Evolutionary conservation across 2,329 filamentous ascomycete species (phyloP), one percentile per base, ranked within the genome.

Genomic region (Trichoderma sp.): DNA sequence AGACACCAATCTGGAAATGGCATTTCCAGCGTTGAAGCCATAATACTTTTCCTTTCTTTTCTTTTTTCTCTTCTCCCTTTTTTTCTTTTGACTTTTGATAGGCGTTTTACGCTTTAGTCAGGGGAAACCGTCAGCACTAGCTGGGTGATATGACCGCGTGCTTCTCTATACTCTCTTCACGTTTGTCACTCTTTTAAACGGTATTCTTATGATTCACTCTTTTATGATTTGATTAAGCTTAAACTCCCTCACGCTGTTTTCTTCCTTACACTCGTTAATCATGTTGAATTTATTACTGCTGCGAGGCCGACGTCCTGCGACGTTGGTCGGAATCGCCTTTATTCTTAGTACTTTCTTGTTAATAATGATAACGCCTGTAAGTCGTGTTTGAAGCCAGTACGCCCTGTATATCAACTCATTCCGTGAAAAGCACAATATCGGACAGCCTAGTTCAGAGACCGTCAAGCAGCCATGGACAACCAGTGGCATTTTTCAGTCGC

Each of bases 331-430:
- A 18, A 37, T 64, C 3, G 64, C 64, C 18, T 70, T 72, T 28
- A 32, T 72, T 5, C 68, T 72, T 26, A 68, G 67, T 32, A 69
- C 68, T 21, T n/a, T 73, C 2, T 30, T 68, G 7, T 52, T 72
- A 6, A 14, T 39, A n/a, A 32, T 70, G 1, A 21, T 71, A 2
- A 52, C 68, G 7, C 56, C 56, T 54, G 71, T 73, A 52, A 71
- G 71, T 71, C 16, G 3, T 5, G 52, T 3, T n/a, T 7, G 37
- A 30, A 2, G 5, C 51, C n/a, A 21, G 1, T 7, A 30, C 21
- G 3, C n/a, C 18, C 1, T 39, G 14, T 21, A 16, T 6, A 18
- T 13, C 24, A 28, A 21, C 32, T 64, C 32, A 64, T 49, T 37
- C 16, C 4, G 5, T 4, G 6, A 26, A 14, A 63, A 64, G 60